phyloP scores from a whole-genome alignment of 805 yeast species.

The Teunomyces pallodes region DNA sequence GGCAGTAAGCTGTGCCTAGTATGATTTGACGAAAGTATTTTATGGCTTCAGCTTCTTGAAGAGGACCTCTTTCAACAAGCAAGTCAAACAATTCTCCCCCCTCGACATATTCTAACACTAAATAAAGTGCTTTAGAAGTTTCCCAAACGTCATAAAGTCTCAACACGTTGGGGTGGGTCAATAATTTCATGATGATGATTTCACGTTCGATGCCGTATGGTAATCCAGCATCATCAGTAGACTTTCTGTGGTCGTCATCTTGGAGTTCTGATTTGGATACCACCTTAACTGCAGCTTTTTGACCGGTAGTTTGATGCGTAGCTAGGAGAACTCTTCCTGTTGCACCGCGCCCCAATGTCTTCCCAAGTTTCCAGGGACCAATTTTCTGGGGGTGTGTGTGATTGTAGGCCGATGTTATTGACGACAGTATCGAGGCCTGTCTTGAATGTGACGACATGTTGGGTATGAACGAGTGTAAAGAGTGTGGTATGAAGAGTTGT shows the following conservation, averaged over 20 bases:
- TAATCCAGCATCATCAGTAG: slow-evolving; percentile 55
- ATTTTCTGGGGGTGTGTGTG: slow-evolving; percentile 51
- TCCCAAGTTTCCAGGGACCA: slow-evolving; percentile 83
- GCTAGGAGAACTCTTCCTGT: slow-evolving; percentile 79
- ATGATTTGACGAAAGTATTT: slow-evolving; percentile 75
- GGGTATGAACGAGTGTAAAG: slow-evolving; percentile 3
- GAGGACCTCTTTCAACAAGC: slow-evolving; percentile 66
- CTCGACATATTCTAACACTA: slow-evolving; percentile 79
- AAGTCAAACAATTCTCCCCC: slow-evolving; percentile 86
- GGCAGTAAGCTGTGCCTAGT: slow-evolving; percentile 78
- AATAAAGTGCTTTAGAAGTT: slow-evolving; percentile 80
- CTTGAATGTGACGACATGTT: slow-evolving; percentile 42
- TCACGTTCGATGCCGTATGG: slow-evolving; percentile 98
- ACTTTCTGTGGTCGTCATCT: slow-evolving; percentile 27
- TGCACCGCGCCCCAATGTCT: slow-evolving; percentile 78
- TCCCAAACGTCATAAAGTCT: slow-evolving; percentile 98
- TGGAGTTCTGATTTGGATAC: slow-evolving; percentile 63
- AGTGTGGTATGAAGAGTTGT: background rate
- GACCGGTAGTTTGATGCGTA: slow-evolving; percentile 65
- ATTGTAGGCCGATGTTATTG: slow-evolving; percentile 46
- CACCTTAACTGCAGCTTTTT: slow-evolving; percentile 79
- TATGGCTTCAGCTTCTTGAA: slow-evolving; percentile 71
- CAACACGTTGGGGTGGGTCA: slow-evolving; percentile 91
- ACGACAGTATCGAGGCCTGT: slow-evolving; percentile 59
- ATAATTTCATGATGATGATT: slow-evolving; percentile 92